These are phyloP conservation scores for Xerocomellus dryophilus DNA, from an alignment of 768 basidiomycete genomes.

Conservation along the genomic window DNA sequence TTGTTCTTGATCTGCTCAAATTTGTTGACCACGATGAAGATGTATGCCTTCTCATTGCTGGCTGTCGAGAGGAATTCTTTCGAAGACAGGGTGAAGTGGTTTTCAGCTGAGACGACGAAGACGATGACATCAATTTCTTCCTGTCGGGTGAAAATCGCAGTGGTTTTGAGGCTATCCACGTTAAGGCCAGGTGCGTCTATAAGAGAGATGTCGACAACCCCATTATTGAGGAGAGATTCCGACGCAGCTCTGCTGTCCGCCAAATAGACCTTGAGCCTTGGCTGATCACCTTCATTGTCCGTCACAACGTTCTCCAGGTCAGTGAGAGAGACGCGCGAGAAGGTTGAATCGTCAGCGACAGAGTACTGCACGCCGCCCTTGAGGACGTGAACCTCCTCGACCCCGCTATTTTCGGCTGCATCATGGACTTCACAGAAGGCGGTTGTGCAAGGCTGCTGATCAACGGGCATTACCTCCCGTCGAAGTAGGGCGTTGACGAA, in stretches of 20 bases:
- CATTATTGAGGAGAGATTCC: slow-evolving; percentile 89
- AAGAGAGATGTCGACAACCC: slow-evolving; percentile 94
- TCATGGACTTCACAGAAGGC: slow-evolving; percentile 97
- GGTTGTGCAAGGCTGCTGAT: slow-evolving; percentile 97
- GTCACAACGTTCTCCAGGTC: slow-evolving; percentile 79
- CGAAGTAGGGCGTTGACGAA: slow-evolving; percentile 94
- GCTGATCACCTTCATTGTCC: slow-evolving; percentile 51
- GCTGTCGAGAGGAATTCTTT: slow-evolving; percentile 93
- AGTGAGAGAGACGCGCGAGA: slow-evolving; percentile 57
- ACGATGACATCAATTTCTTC: slow-evolving; percentile 98
- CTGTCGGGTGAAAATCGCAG: slow-evolving; percentile 91
- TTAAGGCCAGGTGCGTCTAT: slow-evolving; percentile 99
- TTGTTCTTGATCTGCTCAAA: slow-evolving; percentile 95
- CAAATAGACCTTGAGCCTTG: slow-evolving; percentile 84
- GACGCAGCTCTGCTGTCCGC: slow-evolving; percentile 73
- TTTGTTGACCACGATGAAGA: slow-evolving; percentile 99
- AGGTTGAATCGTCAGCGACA: slow-evolving; percentile 71
- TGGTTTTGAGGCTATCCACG: slow-evolving; percentile 91
- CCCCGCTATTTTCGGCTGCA: slow-evolving; percentile 72
- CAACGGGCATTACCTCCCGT: slow-evolving; percentile 90
- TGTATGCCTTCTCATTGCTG: slow-evolving; percentile 93
- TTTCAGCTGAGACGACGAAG: slow-evolving; percentile 96
- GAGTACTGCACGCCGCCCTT: slow-evolving; percentile 68
- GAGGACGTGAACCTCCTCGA: slow-evolving; percentile 84
- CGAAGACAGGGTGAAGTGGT: slow-evolving; percentile 95